Conservation (phyloP, 768 basidiomycete species). For the Hygrophoropsis aurantiaca region DNA sequence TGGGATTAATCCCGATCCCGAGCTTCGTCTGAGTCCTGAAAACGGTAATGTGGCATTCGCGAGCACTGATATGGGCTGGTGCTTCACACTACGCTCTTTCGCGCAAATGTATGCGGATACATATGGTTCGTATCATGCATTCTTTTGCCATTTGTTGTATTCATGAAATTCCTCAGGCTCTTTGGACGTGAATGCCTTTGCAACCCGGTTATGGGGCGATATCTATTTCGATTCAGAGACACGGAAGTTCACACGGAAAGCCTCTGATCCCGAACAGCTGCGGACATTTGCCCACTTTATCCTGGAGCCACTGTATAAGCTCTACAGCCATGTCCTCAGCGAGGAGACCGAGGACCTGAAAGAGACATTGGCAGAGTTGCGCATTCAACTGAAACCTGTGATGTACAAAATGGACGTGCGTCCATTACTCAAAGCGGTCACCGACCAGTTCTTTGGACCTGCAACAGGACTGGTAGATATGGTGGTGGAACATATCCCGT, state of each 20-base stretch:
- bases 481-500: constrained; percentile 87
- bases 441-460: constrained; percentile 95
- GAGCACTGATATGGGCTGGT: constrained; percentile 96
- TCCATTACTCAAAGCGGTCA: constrained; percentile 88
- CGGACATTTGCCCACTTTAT: constrained; percentile 96
- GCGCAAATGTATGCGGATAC: constrained; percentile 96
- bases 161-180: constrained; percentile 43
- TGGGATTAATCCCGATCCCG: constrained; percentile 85
- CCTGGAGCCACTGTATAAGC: constrained; percentile 93
- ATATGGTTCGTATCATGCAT: constrained; percentile 55
- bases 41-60: constrained; percentile 96
- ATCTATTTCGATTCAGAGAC: constrained; percentile 87
- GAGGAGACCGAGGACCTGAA: constrained; percentile 90
- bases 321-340: constrained; percentile 93
- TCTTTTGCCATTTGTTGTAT: neutral
- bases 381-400: constrained; percentile 85
- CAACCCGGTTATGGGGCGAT: constrained; percentile 94
- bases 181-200: constrained; percentile 83
- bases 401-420: constrained; percentile 99
- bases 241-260: constrained; percentile 88
- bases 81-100: constrained; percentile 92
- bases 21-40: constrained; percentile 88
- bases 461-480: constrained; percentile 90
- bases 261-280: constrained; percentile 71
- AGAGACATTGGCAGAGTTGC: constrained; percentile 71